Evolutionary conservation across 2,329 filamentous ascomycete species (phyloP).

Genomic region (Colletotrichum siamense): DNA sequence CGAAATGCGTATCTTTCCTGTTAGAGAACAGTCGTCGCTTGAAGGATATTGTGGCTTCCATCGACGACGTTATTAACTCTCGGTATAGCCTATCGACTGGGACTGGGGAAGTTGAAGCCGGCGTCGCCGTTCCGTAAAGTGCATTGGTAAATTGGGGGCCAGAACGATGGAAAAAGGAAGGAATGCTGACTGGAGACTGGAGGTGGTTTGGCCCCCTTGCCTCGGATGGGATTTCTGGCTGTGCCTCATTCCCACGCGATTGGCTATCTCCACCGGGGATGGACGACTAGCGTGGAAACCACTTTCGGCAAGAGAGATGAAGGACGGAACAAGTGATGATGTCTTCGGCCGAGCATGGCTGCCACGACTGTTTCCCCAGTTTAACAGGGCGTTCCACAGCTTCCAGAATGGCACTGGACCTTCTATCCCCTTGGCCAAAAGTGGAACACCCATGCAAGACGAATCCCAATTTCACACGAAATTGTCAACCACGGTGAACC

Average conservation of each 20-base stretch:
- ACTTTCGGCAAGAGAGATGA: conserved; percentile 6
- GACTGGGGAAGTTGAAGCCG: not conserved
- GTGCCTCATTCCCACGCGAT: not conserved
- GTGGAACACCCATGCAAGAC: not conserved
- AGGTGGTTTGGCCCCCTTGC: not conserved
- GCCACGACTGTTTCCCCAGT: not conserved
- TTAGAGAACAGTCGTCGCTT: not conserved
- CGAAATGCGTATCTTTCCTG: not conserved
- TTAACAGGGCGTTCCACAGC: not conserved
- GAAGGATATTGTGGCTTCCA: not conserved
- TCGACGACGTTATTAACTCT: not conserved
- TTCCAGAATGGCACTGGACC: not conserved
- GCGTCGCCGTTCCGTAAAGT: not conserved
- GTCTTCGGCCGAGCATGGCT: not conserved
- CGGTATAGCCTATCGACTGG: not conserved
- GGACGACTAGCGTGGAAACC: conserved; percentile 3
- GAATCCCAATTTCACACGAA: not conserved
- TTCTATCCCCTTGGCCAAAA: not conserved
- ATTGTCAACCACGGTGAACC: not conserved
- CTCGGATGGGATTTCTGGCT: not conserved
- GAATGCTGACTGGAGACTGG: not conserved
- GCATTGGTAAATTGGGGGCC: not conserved
- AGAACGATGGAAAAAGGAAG: not conserved
- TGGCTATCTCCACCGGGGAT: not conserved
- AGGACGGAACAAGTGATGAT: not conserved